Percentiles rank a stretch among this genome's conserved stretches.
phyloP scores from a whole-genome alignment of 2,329 filamentous ascomycete species.

The Colletotrichum sp. region DNA sequence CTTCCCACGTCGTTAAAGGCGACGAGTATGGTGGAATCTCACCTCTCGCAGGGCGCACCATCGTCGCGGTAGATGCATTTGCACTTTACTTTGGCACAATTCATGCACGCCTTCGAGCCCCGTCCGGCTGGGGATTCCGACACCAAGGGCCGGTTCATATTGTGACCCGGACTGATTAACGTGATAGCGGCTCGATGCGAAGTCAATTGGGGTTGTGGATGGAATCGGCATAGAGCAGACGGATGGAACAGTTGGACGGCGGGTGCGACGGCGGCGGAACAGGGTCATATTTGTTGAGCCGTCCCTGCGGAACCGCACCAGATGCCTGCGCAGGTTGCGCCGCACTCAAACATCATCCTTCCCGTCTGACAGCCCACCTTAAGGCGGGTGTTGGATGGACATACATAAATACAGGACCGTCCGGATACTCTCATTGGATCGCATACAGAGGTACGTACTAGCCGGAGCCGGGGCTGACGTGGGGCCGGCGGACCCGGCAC shows the following conservation, averaged over 20 bases:
- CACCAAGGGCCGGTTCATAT: neutral
- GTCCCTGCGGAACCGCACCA: neutral
- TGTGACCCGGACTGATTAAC: neutral
- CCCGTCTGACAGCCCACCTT: neutral
- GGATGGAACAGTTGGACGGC: neutral
- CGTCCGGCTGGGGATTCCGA: neutral
- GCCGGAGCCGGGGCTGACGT: neutral
- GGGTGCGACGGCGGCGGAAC: neutral
- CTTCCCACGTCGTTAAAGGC: no score
- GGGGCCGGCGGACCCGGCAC: neutral
- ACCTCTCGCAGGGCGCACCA: neutral
- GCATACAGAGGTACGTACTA: neutral
- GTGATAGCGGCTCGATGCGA: neutral
- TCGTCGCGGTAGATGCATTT: neutral
- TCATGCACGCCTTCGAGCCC: neutral
- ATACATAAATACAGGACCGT: neutral
- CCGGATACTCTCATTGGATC: neutral
- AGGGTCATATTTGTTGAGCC: neutral
- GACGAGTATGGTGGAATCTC: no score
- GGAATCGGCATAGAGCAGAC: fast-evolving
- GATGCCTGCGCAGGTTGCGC: neutral
- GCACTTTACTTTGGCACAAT: neutral
- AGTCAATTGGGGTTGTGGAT: fast-evolving
- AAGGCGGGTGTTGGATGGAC: neutral
- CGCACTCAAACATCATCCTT: neutral